Evolutionary conservation across 805 yeast species (phyloP).

Genomic region (Metschnikowia chrysomelidarum): DNA sequence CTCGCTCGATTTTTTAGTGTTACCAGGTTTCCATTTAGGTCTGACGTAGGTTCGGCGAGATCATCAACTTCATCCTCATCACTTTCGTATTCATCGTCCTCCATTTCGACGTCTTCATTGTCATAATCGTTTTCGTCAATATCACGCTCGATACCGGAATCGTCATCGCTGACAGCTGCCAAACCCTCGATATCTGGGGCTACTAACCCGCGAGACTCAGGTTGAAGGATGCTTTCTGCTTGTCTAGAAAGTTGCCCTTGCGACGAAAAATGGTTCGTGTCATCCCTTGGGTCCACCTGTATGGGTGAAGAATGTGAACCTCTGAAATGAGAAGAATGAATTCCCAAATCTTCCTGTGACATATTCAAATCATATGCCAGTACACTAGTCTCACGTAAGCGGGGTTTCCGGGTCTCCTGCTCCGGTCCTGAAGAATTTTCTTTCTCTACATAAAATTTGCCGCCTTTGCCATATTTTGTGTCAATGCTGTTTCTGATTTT

Average conservation of each 20-base stretch:
- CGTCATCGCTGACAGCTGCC: constrained; percentile 1
- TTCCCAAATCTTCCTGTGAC: no score
- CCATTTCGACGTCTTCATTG: constrained; percentile 13
- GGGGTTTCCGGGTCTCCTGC: constrained; percentile 8
- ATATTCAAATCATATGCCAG: constrained; percentile 6
- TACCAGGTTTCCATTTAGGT: constrained; percentile 11
- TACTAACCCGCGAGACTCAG: no score
- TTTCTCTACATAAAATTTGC: constrained; percentile 70
- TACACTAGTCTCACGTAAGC: constrained; percentile 16
- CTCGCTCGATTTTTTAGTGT: constrained; percentile 13
- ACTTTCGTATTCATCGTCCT: constrained; percentile 23
- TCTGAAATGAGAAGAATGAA: no score
- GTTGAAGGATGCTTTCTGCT: no score
- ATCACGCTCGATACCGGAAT: constrained; percentile 7
- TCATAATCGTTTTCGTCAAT: constrained; percentile 13
- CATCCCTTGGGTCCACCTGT: no score
- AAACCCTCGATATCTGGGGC: constrained; percentile 2
- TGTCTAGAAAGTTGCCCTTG: no score
- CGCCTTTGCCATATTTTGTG: constrained; percentile 84
- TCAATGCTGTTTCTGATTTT: constrained; percentile 73
- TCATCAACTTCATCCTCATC: constrained; percentile 34
- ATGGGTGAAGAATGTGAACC: no score
- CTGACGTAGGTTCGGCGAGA: constrained; percentile 1
- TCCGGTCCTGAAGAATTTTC: constrained; percentile 23
- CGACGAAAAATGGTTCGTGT: no score